Base-by-base conservation (phyloP, 805 yeast species). In the Wickerhamomyces alni region DNA sequence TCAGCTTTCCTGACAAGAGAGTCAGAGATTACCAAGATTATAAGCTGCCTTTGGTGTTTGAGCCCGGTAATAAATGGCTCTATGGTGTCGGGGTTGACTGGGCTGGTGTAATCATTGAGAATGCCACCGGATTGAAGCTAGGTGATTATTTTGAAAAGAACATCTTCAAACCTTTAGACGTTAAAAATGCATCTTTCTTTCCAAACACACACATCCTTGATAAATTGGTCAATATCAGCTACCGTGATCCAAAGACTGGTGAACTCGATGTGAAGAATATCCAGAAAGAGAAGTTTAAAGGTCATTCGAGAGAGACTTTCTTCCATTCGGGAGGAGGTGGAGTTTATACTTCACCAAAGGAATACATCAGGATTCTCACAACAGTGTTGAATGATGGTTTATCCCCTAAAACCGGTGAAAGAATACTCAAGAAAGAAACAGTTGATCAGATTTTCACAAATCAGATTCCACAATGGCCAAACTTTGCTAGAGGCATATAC, bases 301-400 rank as follows among this genome's bases (percentile, higher is more conserved):
- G n/a, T n/a, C n/a, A n/a, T n/a, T n/a, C n/a, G n/a, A n/a, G n/a
- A n/a, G n/a, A n/a, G n/a, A n/a, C n/a, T n/a, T n/a, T n/a, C n/a
- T 33, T 57, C 17, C 48, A 55, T 22, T 51, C 61, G 51, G 72
- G 70, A 8, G 72, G 72, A n/a, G 66, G 58, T 12, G 72, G 72
- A 1, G 42, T 60, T 24, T 63, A 53, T 26, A 59, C 66, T 2
- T 62, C 59, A 1, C 61, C 57, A 4, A 50, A 48, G 8, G 72
- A 67, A 42, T 67, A 56, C 41, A 49, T 60, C 34, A 58, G 54
- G 41, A 56, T 66, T 25, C 38, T 67, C 19, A 51, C 67, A n/a
- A 48, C 62, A 2, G 54, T 67, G 51, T 51, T 67, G 28, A 66
- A 67, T 41, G 52, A 59, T 32, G 72, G 72, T 6, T 37, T 45